Percentiles rank a stretch among this genome's conserved stretches.
Evolutionary conservation across 2,329 filamentous ascomycete genomes (phyloP).

Genomic region (Phaeosphaeriaceae sp.): DNA sequence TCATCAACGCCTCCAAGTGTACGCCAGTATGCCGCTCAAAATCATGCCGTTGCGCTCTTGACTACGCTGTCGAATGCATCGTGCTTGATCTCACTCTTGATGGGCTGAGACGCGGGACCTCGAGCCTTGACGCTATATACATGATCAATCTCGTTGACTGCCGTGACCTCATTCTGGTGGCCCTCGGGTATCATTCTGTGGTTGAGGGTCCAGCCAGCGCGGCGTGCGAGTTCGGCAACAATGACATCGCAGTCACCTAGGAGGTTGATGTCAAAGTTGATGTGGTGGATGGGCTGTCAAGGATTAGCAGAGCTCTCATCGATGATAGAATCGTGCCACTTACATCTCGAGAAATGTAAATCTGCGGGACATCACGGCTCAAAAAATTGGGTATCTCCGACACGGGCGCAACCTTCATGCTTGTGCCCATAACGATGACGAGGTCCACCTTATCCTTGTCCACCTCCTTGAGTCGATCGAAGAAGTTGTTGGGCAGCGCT

Average conservation of each 20-base stretch:
- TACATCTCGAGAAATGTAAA: slow-evolving; percentile 84
- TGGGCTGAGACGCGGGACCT: slow-evolving; percentile 20
- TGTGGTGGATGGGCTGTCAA: slow-evolving; percentile 79
- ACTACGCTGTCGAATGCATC: slow-evolving; percentile 13
- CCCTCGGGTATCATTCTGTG: slow-evolving; percentile 83
- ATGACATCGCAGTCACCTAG: slow-evolving; percentile 95
- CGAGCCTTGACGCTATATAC: slow-evolving; percentile 38
- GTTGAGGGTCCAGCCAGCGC: slow-evolving; percentile 79
- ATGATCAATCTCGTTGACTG: slow-evolving; percentile 39
- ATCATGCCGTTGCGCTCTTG: slow-evolving; percentile 15
- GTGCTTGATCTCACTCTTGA: slow-evolving; percentile 18
- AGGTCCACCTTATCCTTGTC: slow-evolving; percentile 85
- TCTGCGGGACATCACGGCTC: slow-evolving; percentile 82
- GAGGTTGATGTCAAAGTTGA: slow-evolving; percentile 95
- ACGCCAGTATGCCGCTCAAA: slow-evolving; percentile 9
- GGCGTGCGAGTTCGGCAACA: slow-evolving; percentile 82
- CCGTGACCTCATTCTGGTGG: slow-evolving; percentile 66
- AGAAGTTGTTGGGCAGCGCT: slow-evolving; percentile 83
- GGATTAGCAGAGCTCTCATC: slow-evolving; percentile 18
- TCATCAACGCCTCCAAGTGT: slow-evolving; percentile 18
- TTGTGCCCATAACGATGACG: slow-evolving; percentile 95
- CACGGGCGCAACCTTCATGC: slow-evolving; percentile 93
- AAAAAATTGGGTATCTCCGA: slow-evolving; percentile 87
- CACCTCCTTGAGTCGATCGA: slow-evolving; percentile 77
- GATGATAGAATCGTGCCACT: slow-evolving; percentile 28